Base-by-base conservation (phyloP, 1,284 basidiomycete genomes). In the Marasmius tenuissimus region DNA sequence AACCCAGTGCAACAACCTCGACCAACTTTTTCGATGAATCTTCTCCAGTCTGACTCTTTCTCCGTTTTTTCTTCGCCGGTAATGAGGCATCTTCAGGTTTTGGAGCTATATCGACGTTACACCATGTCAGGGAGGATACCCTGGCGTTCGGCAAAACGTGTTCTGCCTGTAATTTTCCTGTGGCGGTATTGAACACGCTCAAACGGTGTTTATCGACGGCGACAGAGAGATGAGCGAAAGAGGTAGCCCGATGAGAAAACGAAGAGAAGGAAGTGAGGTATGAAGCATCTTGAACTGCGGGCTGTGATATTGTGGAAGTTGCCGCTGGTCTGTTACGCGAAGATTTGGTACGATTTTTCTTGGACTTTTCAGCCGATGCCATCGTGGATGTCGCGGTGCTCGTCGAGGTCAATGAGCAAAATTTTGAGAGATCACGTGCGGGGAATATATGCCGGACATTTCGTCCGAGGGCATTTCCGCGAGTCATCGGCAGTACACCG, bases 201-300 rank as follows among this genome's bases (percentile, higher is more conserved):
- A 92, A 74, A 47, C 88, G 82, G 70, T 91, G 88, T 71, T 90
- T 91, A 78, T 92, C 89, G 54, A 91, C 80, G 5, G 89, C 83
- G 20, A 90, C 80, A 35, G 87, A 87, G 52, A 91, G 73, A 63
- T 88, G 81, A 1, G 87, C 88, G 70, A 91, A 90, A 57, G 85
- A 75, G 54, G 77, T 74, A 52, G 83, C 84, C 60, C 81, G 77
- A 8, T 83, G 81, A 14, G 89, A 89, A 71, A 91, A 92, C 9
- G 85, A 79, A 33, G 85, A 88, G 20, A 87, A 74, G 14, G 77
- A 69, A 22, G 78, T 73, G 20, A 81, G 71, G 59, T 76, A 71
- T 22, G 81, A 78, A 20, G 78, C 72, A 69, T 83, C 83, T 64
- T 84, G 79, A 50, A 83, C 79, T 47, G 80, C 75, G 22, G 83